phyloP scores from a whole-genome alignment of 352 stramenopile species.

The Globisporangium splendens region DNA sequence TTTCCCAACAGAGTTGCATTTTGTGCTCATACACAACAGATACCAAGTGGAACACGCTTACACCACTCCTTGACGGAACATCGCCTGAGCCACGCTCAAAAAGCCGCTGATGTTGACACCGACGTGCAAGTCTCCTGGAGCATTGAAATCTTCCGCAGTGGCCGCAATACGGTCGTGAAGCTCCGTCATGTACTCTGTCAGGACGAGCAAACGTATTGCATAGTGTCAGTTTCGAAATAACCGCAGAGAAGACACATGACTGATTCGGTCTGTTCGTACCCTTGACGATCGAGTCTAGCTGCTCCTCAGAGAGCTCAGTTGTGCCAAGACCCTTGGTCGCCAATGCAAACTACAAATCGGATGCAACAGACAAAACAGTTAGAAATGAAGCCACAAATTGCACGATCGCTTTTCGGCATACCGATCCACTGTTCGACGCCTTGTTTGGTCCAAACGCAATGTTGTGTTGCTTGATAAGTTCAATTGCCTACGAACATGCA shows the following conservation, averaged over 20 bases:
- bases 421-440: conserved; percentile 74
- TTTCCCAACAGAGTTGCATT: background rate
- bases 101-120: conserved; percentile 97
- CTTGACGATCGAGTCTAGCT: conserved; percentile 75
- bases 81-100: conserved; percentile 94
- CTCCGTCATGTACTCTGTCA: conserved; percentile 74
- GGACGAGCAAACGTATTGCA: conserved; percentile 10
- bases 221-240: background rate
- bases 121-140: conserved; percentile 69
- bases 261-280: conserved; percentile 21
- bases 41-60: conserved; percentile 43
- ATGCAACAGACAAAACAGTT: background rate
- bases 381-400: background rate
- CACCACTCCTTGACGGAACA: conserved; percentile 96
- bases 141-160: conserved; percentile 77
- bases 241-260: background rate
- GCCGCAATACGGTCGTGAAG: conserved; percentile 69
- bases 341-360: conserved; percentile 43
- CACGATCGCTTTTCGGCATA: conserved; percentile 11
- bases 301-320: conserved; percentile 47
- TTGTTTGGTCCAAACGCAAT: conserved; percentile 86
- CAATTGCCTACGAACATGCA: conserved; percentile 38
- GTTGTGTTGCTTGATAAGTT: conserved; percentile 80
- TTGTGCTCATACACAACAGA: conserved; percentile 2
- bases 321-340: conserved; percentile 56